Evolutionary conservation across 441 rosid genomes (phyloP), one percentile per base, ranked within the genome.

Genomic region (Hura crepitans): DNA sequence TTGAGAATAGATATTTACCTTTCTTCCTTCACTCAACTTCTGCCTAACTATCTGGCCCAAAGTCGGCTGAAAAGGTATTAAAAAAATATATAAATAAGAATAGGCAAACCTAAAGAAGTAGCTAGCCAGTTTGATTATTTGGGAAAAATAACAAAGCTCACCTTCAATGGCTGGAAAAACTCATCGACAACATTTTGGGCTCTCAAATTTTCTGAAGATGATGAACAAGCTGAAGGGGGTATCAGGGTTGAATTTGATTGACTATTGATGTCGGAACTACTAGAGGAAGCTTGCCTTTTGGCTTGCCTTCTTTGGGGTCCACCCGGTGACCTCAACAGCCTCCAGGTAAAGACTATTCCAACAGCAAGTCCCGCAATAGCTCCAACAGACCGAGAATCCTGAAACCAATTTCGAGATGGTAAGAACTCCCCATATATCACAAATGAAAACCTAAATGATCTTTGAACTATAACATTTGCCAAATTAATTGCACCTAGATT

Each of bases 341-440:
- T 88, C 92, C 94, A 92, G 1, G 96, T 88, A 68, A 92, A 92
- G 37, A 89, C 86, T 61, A 95, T 82, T 2, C 97, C 97, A 37
- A 95, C 88, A 54, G 99, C 96, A 75, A 95, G 86, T 39, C 99
- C 99, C 4, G 96, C 99, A 63, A 92, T 83, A 42, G 97, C 98
- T 68, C 99, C 98, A 62, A 86, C 85, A 9, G 98, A 92, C 61
- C 92, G 75, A 22, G 95, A 78, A 83, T 90, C 97, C 98, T 95
- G 79, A 62, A 51, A 57, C 47, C 70, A 77, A 60, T 54, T 42
- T 17, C 18, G 59, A 66, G 11, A 23, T 28, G 8, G 66, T 69
- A 12, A 78, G 73, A 79, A 66, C 51, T 60, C 46, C 68, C 61
- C 42, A 70, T 23, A 57, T 23, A 33, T 65, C n/a, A 69, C 43